Conservation (phyloP, 768 basidiomycete species). For the Lactarius hengduanensis region DNA sequence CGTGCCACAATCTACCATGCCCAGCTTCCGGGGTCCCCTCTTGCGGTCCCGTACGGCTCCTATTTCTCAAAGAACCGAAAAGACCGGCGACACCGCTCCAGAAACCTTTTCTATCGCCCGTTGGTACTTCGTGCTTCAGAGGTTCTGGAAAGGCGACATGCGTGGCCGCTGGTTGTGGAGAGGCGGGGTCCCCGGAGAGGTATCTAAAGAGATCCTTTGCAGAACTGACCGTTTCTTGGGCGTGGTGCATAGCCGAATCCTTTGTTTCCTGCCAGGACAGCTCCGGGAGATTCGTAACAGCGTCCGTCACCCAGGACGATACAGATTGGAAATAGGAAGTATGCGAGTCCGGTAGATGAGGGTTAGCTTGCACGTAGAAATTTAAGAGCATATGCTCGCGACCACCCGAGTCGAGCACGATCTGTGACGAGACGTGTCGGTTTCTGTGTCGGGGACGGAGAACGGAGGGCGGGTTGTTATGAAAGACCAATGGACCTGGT, state of each 20-base stretch:
- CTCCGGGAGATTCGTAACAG: slow-evolving; percentile 43
- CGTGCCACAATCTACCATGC: slow-evolving; percentile 52
- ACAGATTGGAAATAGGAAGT: slow-evolving; percentile 47
- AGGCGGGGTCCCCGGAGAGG: slow-evolving; percentile 60
- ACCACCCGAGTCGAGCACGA: slow-evolving; percentile 68
- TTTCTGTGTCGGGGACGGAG: slow-evolving; percentile 78
- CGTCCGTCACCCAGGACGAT: slow-evolving; percentile 45
- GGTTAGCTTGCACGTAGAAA: slow-evolving; percentile 71
- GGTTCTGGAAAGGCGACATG: slow-evolving; percentile 33
- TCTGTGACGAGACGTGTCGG: slow-evolving; percentile 75
- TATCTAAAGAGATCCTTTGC: slow-evolving; percentile 65
- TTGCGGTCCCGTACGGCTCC: slow-evolving; percentile 35
- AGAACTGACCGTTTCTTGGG: slow-evolving; percentile 39
- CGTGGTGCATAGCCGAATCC: slow-evolving; percentile 45
- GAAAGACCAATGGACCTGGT: slow-evolving; percentile 65
- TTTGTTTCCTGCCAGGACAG: slow-evolving; percentile 57
- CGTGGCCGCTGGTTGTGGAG: slow-evolving; percentile 37
- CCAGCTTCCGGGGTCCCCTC: slow-evolving; percentile 35
- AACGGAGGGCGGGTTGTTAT: slow-evolving; percentile 78
- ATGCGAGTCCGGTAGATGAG: slow-evolving; percentile 41
- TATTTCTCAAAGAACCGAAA: slow-evolving; percentile 61
- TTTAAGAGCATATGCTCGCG: slow-evolving; percentile 83
- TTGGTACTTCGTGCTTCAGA: slow-evolving; percentile 34
- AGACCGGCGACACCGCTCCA: slow-evolving; percentile 62
- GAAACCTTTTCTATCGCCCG: slow-evolving; percentile 38